These are phyloP conservation scores for Strobilomyces dryophilus DNA, from an alignment of 768 basidiomycete species.

Conservation along the genomic window DNA sequence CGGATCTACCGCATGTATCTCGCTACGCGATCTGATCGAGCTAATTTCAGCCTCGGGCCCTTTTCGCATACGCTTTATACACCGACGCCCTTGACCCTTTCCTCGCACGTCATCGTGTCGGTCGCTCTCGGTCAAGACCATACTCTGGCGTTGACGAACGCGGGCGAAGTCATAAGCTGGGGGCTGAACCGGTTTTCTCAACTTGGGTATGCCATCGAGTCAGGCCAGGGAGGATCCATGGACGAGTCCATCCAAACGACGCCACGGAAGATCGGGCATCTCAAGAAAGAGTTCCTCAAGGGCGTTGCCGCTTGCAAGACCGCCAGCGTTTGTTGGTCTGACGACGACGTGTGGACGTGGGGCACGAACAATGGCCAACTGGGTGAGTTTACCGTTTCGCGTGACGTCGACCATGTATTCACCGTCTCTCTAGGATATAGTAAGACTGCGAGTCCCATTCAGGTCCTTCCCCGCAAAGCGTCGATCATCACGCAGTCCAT, in stretches of 20 bases:
- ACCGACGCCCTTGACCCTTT: slow-evolving; percentile 55
- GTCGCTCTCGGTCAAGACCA: slow-evolving; percentile 94
- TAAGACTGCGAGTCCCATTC: slow-evolving; percentile 65
- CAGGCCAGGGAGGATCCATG: slow-evolving; percentile 36
- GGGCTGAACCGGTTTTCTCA: slow-evolving; percentile 87
- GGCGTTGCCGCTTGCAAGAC: slow-evolving; percentile 87
- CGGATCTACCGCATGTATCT: slow-evolving; percentile 15
- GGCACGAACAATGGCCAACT: slow-evolving; percentile 92
- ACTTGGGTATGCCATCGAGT: slow-evolving; percentile 80
- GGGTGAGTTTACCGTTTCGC: slow-evolving; percentile 40
- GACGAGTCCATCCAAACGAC: slow-evolving; percentile 76
- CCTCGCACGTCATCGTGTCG: slow-evolving; percentile 52
- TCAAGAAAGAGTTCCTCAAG: slow-evolving; percentile 73
- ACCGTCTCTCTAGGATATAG: slow-evolving; percentile 58
- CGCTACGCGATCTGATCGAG: background rate
- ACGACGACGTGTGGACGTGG: slow-evolving; percentile 75
- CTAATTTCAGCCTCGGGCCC: slow-evolving; percentile 55
- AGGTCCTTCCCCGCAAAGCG: slow-evolving; percentile 75
- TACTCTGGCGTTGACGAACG: slow-evolving; percentile 76
- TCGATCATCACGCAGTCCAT: slow-evolving; percentile 72
- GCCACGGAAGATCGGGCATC: slow-evolving; percentile 71
- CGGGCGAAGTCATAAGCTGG: slow-evolving; percentile 87
- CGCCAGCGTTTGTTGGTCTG: slow-evolving; percentile 88
- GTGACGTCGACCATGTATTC: background rate
- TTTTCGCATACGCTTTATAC: slow-evolving; percentile 76